Conservation (phyloP, 1,139 yeast species). For the Saccharomyces pastorianus region DNA sequence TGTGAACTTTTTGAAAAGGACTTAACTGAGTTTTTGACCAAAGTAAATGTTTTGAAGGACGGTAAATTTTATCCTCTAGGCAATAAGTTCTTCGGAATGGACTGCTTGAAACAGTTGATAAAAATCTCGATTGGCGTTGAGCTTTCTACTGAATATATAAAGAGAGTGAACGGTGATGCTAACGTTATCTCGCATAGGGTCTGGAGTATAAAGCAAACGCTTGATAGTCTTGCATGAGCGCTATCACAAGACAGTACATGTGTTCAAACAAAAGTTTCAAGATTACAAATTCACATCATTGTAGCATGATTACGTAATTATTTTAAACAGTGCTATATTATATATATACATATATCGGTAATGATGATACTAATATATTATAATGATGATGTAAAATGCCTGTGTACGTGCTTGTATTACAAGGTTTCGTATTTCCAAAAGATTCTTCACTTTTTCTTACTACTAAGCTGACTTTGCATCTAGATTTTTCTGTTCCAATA, state of each 20-base stretch:
- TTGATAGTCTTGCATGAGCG: constrained; percentile 23
- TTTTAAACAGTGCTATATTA: not conserved
- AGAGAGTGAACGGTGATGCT: constrained; percentile 30
- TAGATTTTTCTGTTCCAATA: not conserved
- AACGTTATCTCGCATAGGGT: constrained; percentile 27
- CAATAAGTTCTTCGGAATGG: constrained; percentile 21
- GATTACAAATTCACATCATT: too few species aligned
- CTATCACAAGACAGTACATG: not conserved
- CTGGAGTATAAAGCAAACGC: constrained; percentile 29
- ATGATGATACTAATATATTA: not conserved
- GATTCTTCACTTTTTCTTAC: not conserved
- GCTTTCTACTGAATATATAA: constrained; percentile 30
- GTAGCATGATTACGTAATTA: too few species aligned
- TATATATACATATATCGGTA: not conserved
- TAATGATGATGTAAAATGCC: not conserved
- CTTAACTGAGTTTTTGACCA: constrained; percentile 20
- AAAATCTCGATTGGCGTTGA: constrained; percentile 32
- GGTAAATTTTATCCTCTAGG: constrained; percentile 14
- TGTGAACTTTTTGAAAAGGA: constrained; percentile 15
- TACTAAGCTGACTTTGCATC: not conserved
- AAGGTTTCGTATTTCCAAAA: not conserved
- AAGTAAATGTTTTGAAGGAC: constrained; percentile 15
- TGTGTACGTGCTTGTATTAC: not conserved
- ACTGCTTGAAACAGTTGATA: constrained; percentile 21
- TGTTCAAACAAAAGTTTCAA: too few species aligned